Evolutionary conservation across 257 asterid species (phyloP).

Genomic region (Capsicum pubescens): DNA sequence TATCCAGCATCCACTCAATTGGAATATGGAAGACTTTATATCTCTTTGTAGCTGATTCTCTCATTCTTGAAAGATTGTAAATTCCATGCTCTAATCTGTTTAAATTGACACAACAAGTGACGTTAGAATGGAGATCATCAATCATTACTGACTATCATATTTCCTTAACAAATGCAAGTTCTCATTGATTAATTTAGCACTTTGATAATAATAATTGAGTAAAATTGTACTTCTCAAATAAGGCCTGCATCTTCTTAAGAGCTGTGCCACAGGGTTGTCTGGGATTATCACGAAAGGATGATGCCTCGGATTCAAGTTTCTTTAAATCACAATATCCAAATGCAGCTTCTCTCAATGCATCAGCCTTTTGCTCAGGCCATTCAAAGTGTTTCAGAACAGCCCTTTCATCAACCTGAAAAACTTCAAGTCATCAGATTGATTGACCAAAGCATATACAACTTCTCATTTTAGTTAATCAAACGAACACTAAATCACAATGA

Average conservation of each 20-base stretch:
- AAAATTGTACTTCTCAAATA: constrained; percentile 75
- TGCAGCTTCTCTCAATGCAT: constrained; percentile 97
- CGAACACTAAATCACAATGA: neutral
- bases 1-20: constrained; percentile 88
- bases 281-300: constrained; percentile 76
- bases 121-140: constrained; percentile 8
- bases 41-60: constrained; percentile 78
- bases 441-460: neutral
- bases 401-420: constrained; percentile 86
- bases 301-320: constrained; percentile 84
- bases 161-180: neutral
- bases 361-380: constrained; percentile 98
- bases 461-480: neutral
- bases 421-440: neutral
- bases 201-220: neutral
- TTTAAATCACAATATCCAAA: constrained; percentile 89
- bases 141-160: neutral
- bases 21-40: constrained; percentile 79
- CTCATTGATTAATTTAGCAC: neutral
- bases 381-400: constrained; percentile 97
- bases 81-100: constrained; percentile 88
- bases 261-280: constrained; percentile 76
- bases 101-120: neutral
- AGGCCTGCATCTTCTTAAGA: constrained; percentile 91
- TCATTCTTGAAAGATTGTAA: constrained; percentile 80